These are phyloP conservation scores for Gossypium rotundifolium DNA, from an alignment of 345 rosid species.

Conservation along the genomic window DNA sequence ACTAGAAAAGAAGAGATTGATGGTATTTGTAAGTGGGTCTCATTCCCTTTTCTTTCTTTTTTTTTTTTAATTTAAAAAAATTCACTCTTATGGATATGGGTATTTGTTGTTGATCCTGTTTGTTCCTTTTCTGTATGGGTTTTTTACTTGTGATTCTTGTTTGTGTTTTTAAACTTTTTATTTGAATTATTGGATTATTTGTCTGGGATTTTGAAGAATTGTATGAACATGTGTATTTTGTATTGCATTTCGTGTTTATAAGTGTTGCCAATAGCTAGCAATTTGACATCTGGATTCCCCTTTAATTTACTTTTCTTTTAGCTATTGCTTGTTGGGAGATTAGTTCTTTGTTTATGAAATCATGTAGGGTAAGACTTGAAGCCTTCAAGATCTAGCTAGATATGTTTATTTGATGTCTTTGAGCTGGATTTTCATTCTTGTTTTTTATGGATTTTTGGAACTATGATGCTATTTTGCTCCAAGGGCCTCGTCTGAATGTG, in stretches of 20 bases:
- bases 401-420: background rate
- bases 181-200: background rate
- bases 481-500: background rate
- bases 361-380: background rate
- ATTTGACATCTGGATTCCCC: background rate
- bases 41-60: background rate
- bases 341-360: background rate
- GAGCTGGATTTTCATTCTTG: background rate
- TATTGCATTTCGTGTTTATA: background rate
- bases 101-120: background rate
- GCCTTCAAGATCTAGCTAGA: background rate
- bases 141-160: background rate
- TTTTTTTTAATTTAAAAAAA: background rate
- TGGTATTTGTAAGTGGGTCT: slow-evolving; percentile 59
- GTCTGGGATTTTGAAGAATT: background rate
- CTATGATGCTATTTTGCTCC: background rate
- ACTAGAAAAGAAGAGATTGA: slow-evolving; percentile 71
- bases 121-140: background rate
- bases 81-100: background rate
- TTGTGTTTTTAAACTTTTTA: background rate
- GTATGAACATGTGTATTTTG: background rate
- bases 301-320: background rate
- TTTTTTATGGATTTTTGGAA: background rate
- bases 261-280: background rate
- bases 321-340: background rate